Conservation (phyloP, 345 rosid genomes). For the Melaleuca alternifolia region DNA sequence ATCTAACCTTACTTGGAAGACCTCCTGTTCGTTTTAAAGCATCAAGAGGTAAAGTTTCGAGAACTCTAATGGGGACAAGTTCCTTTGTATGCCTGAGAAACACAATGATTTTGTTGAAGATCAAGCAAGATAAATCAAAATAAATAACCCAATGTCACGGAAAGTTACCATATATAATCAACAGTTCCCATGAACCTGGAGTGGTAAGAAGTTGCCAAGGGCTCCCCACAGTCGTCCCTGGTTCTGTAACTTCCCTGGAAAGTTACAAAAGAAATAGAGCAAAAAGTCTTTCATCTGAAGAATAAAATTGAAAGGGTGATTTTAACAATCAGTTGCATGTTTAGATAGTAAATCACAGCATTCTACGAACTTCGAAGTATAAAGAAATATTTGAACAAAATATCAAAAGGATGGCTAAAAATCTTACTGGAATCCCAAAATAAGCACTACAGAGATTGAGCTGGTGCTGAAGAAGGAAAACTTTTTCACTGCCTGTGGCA, state of each 20-base stretch:
- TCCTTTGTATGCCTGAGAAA: constrained; percentile 63
- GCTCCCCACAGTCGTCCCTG: constrained; percentile 69
- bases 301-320: neutral
- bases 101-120: neutral
- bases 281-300: neutral
- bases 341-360: neutral
- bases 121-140: neutral
- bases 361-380: neutral
- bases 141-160: neutral
- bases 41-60: constrained; percentile 72
- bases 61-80: constrained; percentile 76
- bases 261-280: neutral
- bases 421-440: constrained; percentile 54
- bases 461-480: constrained; percentile 42
- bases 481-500: constrained; percentile 54
- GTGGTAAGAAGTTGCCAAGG: constrained; percentile 88
- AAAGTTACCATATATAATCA: constrained; percentile 79
- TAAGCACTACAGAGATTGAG: constrained; percentile 75
- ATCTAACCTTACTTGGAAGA: constrained; percentile 67
- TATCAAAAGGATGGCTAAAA: neutral
- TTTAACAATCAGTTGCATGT: neutral
- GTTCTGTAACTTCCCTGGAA: constrained; percentile 50
- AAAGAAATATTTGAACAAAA: neutral
- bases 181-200: constrained; percentile 84
- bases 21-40: constrained; percentile 52